Percentiles rank a stretch among this genome's conserved stretches.
These are phyloP conservation scores for Rhodosporidiobolus sp. DNA, from an alignment of 768 basidiomycete species.

Conservation along the genomic window DNA sequence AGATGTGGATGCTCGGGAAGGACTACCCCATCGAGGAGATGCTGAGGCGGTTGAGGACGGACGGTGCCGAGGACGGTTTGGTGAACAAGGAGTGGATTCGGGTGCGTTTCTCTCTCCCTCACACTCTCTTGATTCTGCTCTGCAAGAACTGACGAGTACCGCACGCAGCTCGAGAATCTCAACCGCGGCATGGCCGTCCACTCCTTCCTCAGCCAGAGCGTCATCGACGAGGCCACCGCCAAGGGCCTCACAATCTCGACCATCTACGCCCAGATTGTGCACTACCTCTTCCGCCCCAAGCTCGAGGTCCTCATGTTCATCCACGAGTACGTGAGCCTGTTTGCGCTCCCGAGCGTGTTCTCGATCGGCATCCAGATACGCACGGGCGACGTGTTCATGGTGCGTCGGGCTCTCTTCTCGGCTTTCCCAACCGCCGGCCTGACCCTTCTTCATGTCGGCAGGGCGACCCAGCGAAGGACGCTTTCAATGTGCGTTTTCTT, in stretches of 20 bases:
- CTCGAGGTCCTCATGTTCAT: constrained; percentile 24
- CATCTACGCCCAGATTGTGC: constrained; percentile 20
- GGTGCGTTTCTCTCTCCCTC: background rate
- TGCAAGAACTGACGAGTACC: background rate
- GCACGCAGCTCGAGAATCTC: background rate
- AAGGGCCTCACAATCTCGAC: background rate
- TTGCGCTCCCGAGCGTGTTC: constrained; percentile 18
- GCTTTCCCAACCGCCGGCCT: background rate
- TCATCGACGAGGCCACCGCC: background rate
- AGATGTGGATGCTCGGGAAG: background rate
- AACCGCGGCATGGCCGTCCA: background rate
- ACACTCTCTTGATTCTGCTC: too few relatives aligned
- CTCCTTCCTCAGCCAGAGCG: background rate
- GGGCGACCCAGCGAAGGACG: background rate
- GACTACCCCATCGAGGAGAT: background rate
- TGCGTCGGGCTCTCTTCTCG: background rate
- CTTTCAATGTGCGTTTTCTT: background rate
- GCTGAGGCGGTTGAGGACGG: background rate
- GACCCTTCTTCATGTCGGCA: background rate
- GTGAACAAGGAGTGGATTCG: constrained; percentile 7
- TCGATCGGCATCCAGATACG: constrained; percentile 21
- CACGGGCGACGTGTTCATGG: constrained; percentile 26
- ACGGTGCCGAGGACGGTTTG: background rate
- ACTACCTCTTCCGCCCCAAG: constrained; percentile 30
- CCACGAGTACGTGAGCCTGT: constrained; percentile 16